These are phyloP conservation scores for Fusarium cyanostomum DNA, from an alignment of 2,329 filamentous ascomycete species.

Conservation along the genomic window DNA sequence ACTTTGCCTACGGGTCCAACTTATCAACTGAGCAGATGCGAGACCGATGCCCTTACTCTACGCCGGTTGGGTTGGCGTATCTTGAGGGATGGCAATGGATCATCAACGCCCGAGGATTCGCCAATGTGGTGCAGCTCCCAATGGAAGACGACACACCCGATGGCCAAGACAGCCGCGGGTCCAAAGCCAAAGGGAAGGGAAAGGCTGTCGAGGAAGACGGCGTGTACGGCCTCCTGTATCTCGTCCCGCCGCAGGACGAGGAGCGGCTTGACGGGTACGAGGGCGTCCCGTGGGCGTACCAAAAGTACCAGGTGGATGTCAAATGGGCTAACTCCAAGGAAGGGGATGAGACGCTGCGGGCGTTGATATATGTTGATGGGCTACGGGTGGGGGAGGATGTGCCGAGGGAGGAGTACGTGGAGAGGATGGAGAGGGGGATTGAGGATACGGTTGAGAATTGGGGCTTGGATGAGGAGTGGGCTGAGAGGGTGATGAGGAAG, in stretches of 20 bases:
- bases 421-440: slow-evolving; percentile 71
- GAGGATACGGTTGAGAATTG: slow-evolving; percentile 62
- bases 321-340: slow-evolving; percentile 40
- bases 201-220: slow-evolving; percentile 44
- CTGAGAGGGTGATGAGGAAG: slow-evolving; percentile 61
- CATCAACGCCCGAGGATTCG: slow-evolving; percentile 73
- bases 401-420: slow-evolving; percentile 67
- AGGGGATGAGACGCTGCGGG: slow-evolving; percentile 43
- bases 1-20: slow-evolving; percentile 79
- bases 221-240: slow-evolving; percentile 68
- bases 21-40: slow-evolving; percentile 73
- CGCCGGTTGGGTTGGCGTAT: slow-evolving; percentile 65
- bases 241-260: slow-evolving; percentile 61
- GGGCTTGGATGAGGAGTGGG: slow-evolving; percentile 66
- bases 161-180: not conserved
- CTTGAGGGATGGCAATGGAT: slow-evolving; percentile 69
- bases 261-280: slow-evolving; percentile 64
- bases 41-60: slow-evolving; percentile 66
- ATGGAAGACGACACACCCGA: slow-evolving; percentile 11
- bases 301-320: slow-evolving; percentile 56
- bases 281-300: slow-evolving; percentile 70
- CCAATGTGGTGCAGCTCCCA: slow-evolving; percentile 66
- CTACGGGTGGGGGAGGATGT: slow-evolving; percentile 48
- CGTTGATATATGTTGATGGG: slow-evolving; percentile 70
- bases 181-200: slow-evolving; percentile 14